Percentiles rank a stretch among this genome's conserved stretches.
phyloP scores from a whole-genome alignment of 768 basidiomycete genomes.

The Boletus coccyginus region DNA sequence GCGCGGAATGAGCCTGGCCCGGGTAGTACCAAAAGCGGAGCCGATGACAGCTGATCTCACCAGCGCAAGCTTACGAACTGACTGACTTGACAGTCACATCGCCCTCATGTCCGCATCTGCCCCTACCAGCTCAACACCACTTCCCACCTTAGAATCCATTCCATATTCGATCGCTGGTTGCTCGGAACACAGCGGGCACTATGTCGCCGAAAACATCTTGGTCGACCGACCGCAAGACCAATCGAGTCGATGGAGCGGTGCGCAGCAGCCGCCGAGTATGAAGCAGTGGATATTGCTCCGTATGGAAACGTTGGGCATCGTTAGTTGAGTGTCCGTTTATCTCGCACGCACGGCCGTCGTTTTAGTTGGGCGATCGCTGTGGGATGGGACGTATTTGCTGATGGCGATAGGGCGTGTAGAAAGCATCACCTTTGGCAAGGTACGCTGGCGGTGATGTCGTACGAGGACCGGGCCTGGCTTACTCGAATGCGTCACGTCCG shows the following conservation, averaged over 20 bases:
- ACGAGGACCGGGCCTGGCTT: not conserved
- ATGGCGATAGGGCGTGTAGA: slow-evolving; percentile 37
- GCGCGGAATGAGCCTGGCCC: too few relatives aligned
- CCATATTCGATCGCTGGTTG: slow-evolving; percentile 56
- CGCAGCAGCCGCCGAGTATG: slow-evolving; percentile 49
- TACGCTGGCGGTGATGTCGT: slow-evolving; percentile 25
- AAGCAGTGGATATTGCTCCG: slow-evolving; percentile 73
- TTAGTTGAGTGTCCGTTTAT: slow-evolving; percentile 51
- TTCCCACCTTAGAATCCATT: slow-evolving; percentile 23
- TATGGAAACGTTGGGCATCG: slow-evolving; percentile 55
- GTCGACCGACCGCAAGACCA: slow-evolving; percentile 62
- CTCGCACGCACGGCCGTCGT: not conserved
- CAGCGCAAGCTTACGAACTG: not conserved
- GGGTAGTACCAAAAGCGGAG: too few relatives aligned
- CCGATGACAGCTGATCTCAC: too few relatives aligned
- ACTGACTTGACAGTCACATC: not conserved
- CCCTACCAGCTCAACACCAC: not conserved
- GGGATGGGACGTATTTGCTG: not conserved
- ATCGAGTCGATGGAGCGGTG: slow-evolving; percentile 74
- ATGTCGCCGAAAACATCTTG: slow-evolving; percentile 67
- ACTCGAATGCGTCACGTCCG: not conserved
- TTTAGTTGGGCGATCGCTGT: not conserved
- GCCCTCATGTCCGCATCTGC: slow-evolving; percentile 6
- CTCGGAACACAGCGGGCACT: slow-evolving; percentile 70
- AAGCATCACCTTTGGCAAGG: slow-evolving; percentile 80